Conservation (phyloP, 345 rosid species). For the thale cress (Arabidopsis thaliana) region TAIR10.1 NC_003070.9:26468501-26469000, state of each 20-base stretch:
- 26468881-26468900: constrained; percentile 18
- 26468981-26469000: constrained; percentile 43
- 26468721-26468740: constrained; percentile 9
- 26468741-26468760: background rate
- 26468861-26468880: background rate
- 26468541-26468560: constrained; percentile 31
- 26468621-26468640: constrained; percentile 6
- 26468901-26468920: background rate
- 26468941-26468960: constrained; percentile 5
- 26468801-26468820: background rate
- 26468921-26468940: constrained; percentile 10
- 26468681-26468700: constrained; percentile 33
- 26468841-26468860: constrained; percentile 44
- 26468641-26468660: constrained; percentile 36
- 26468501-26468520: constrained; percentile 19
- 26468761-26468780: constrained; percentile 36
- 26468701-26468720: constrained; percentile 30
- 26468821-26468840: constrained; percentile 10
- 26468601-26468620: constrained; percentile 20
- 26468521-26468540: constrained; percentile 21
- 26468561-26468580: constrained; percentile 20
- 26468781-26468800: constrained; percentile 35
- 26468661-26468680: constrained; percentile 40
- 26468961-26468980: constrained; percentile 33
- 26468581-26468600: constrained; percentile 38